Base-by-base conservation (phyloP, 805 yeast genomes). In the Candida bentonensis region DNA sequence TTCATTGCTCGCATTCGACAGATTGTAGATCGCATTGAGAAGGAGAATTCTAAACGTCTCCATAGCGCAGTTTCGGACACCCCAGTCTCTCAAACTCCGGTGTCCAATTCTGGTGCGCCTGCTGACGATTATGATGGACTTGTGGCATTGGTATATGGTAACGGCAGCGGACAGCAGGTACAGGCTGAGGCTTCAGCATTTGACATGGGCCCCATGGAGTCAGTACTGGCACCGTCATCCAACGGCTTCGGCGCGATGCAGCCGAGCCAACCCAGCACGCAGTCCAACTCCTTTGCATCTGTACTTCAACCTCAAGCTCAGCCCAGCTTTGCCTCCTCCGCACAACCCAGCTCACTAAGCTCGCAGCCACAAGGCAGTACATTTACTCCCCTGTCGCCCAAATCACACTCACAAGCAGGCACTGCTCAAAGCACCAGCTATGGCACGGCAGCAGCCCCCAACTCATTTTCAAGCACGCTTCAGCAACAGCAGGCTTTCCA, bases 21-120 rank as follows among this genome's bases (percentile, higher is more conserved):
- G 15, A 63, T 74, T 15, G 57, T 75, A 0, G 59, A 52, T 21
- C 58, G 58, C 11, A 64, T 78, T n/a, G 79, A 75, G 54, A 50
- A 50, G 13, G 59, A 59, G 34, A 77, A 72, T 39, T 43, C 61
- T 27, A 54, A 57, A 26, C 65, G 60, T 43, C 53, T 42, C 50
- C 5, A 17, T 15, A 36, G 21, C 7, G 22, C 46, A 17, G 21
- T 23, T 4, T 9, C 26, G 7, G 11, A 7, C 7, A n/a, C n/a
- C n/a, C 17, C 11, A 5, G 7, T 17, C n/a, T 30, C 36, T 30
- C 23, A 39, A 22, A 13, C 41, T 4, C 41, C 41, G 40, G 28
- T 23, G 30, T 11, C 17, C 20, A 13, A 7, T 5, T 9, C 7
- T 17, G 22, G n/a, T 5, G 39, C n/a, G 21, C 13, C 43, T 9